Conservation (phyloP, 495 filamentous ascomycete species). For the Hypoxylon lienhwacheense region DNA sequence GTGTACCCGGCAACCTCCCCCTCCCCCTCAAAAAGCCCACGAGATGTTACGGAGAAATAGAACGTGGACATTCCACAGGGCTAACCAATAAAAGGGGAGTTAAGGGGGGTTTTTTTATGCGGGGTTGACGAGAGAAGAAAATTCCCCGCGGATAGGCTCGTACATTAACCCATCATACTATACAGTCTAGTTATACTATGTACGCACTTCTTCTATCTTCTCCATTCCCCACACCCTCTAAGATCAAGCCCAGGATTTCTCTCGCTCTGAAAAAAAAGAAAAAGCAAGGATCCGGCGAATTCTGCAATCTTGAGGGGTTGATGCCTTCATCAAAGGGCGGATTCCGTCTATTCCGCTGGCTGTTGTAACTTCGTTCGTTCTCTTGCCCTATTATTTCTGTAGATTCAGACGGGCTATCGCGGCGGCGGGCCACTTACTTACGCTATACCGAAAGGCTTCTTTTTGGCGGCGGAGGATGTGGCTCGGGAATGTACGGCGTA, state of each 20-base stretch:
- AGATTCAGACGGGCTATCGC: constrained; percentile 21
- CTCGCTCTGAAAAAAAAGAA: too few relatives aligned
- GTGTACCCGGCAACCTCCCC: too few relatives aligned
- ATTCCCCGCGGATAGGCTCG: constrained; percentile 32
- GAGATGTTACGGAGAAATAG: too few relatives aligned
- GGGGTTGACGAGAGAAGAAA: constrained; percentile 16
- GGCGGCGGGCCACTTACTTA: constrained; percentile 3
- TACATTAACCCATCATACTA: too few relatives aligned
- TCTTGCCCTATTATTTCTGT: constrained; percentile 7
- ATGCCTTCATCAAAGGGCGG: constrained; percentile 30
- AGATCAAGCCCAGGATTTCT: constrained; percentile 26
- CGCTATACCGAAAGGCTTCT: constrained; percentile 3
- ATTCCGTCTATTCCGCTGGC: constrained; percentile 24
- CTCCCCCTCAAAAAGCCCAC: neutral
- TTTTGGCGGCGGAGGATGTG: constrained; percentile 4
- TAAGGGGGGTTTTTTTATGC: too few relatives aligned
- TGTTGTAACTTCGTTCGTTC: too few relatives aligned
- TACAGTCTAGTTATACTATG: too few relatives aligned
- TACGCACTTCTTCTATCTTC: constrained; percentile 2
- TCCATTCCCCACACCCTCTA: constrained; percentile 19
- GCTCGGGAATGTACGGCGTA: constrained; percentile 13
- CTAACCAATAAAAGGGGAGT: constrained; percentile 29
- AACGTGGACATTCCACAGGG: constrained; percentile 4
- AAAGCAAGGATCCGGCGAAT: constrained; percentile 24
- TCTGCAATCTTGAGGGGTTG: constrained; percentile 18